Base-by-base conservation (phyloP, 192 early-diverging fungal species). In the Coemansia sp. region DNA sequence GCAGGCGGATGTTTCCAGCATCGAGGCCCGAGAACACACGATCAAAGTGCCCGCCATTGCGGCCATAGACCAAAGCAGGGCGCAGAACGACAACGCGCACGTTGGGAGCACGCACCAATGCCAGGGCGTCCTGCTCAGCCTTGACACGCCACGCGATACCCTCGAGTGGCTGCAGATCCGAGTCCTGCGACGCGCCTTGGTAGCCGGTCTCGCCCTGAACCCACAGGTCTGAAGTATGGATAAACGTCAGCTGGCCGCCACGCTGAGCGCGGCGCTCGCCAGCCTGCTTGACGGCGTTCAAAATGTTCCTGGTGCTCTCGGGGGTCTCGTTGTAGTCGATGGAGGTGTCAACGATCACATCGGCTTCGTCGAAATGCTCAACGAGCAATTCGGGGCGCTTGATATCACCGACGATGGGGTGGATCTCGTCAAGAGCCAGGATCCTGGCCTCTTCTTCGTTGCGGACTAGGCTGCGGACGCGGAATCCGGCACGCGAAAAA, bases 31-130 rank as follows among this genome's bases (percentile, higher is more conserved):
- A 14, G 54, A 67, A 67, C 35, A 67, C 34, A 7, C 21, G 40
- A 10, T 39, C 65, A 36, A 39, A 59, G 29, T 45, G 45, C 13
- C 39, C 35, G 10, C 65, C 65, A 33, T 29, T 41, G 51, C 54
- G 51, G 35, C 65, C 65, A 44, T 67, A 67, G 16, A 67, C 65
- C 37, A 67, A 14, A 4, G 51, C 51, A 17, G 65, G 65, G 41
- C 65, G 65, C 35, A 67, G 14, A 10, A 67, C 65, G 29, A 67
- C 19, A 19, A 37, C 17, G 54, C 65, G 65, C 19, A 67, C 54
- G 27, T 66, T 66, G 24, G 51, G 51, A 8, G 64, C 51, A 27
- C 24, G 48, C 7, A 16, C 19, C 19, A 56, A 27, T 2, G 51
- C 64, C 29, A 56, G 53, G 29, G 16, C 11, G 35, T 66, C 53